Evolutionary conservation across 306 rosid genomes (phyloP), one percentile per base, ranked within the genome.

Genomic region (Rosa multiflora): DNA sequence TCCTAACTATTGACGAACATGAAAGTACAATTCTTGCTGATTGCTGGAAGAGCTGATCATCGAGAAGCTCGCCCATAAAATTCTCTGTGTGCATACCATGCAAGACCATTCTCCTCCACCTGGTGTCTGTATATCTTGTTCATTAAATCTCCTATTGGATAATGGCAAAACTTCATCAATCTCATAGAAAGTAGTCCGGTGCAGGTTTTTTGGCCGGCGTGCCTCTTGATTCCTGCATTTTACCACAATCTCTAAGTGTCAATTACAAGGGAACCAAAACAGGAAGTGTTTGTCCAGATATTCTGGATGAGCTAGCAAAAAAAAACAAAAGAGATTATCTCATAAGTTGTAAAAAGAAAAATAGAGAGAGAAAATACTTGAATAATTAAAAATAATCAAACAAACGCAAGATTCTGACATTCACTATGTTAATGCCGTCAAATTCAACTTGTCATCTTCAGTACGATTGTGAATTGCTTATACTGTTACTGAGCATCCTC

Each of bases 171-270:
- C 75, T 77, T 61, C 11, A 75, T 70, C 74, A 44, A 12, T 61
- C 58, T 93, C 85, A 96, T 48, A 96, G 84, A 84, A 96, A 96
- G 91, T 93, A 96, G 82, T 96, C 99, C 2, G 99, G 99, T 10
- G 98, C 92, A n/a, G 99, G 98, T 81, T 86, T 96, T 84, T 91
- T 96, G 70, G 90, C 92, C 18, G 90, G 98, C 4, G 94, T 52
- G 47, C 98, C 98, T 90, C 98, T 91, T 76, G 99, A 91, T 75
- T 96, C 99, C 99, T 93, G 84, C 76, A 74, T 75, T 68, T 35
- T 44, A 77, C 81, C 26, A 67, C 26, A 68, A 76, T 64, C 10
- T 20, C 70, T 51, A 56, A 82, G 75, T 5, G 48, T 49, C 58
- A 21, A 76, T 44, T 40, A 53, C 18, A 52, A 53, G 63, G 58